These are phyloP conservation scores for Ilyonectria sp. DNA, from an alignment of 2,329 filamentous ascomycete genomes.

Conservation along the genomic window DNA sequence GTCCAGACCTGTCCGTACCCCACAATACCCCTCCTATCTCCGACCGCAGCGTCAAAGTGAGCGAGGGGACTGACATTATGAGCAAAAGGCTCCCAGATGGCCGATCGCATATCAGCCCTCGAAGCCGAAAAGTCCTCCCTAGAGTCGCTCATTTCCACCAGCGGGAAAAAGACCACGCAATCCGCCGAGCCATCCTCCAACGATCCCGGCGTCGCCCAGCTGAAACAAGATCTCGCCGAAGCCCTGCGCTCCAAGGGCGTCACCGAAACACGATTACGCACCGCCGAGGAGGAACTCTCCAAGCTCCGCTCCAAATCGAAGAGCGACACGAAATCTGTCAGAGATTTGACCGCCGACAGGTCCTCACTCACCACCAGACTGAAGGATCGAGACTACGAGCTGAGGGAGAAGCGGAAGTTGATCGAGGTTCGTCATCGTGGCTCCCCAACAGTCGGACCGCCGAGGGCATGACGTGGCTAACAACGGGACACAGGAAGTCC, in stretches of 20 bases:
- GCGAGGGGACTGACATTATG: constrained; percentile 37
- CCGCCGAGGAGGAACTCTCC: constrained; percentile 75
- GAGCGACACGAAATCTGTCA: constrained; percentile 74
- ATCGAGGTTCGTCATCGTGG: constrained; percentile 71
- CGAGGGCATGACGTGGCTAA: constrained; percentile 26
- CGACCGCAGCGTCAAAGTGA: constrained; percentile 26
- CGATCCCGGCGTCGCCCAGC: constrained; percentile 60
- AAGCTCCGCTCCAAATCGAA: constrained; percentile 73
- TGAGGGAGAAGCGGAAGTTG: constrained; percentile 86
- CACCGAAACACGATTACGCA: constrained; percentile 75
- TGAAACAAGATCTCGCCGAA: constrained; percentile 80
- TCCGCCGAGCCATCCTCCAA: constrained; percentile 38
- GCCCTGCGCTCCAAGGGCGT: constrained; percentile 82
- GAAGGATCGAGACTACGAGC: constrained; percentile 87
- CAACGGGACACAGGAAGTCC: constrained; percentile 73
- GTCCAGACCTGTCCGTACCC: constrained; percentile 81
- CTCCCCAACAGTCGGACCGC: not conserved
- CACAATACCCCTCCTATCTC: constrained; percentile 31
- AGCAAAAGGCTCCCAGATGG: constrained; percentile 72
- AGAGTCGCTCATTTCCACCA: constrained; percentile 49
- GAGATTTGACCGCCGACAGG: constrained; percentile 74
- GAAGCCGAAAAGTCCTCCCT: constrained; percentile 70
- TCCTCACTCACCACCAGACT: constrained; percentile 75
- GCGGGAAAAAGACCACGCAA: constrained; percentile 35
- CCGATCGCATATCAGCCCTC: constrained; percentile 76